Base-by-base conservation (phyloP, 257 asterid genomes). In the Eustoma russellianum region DNA sequence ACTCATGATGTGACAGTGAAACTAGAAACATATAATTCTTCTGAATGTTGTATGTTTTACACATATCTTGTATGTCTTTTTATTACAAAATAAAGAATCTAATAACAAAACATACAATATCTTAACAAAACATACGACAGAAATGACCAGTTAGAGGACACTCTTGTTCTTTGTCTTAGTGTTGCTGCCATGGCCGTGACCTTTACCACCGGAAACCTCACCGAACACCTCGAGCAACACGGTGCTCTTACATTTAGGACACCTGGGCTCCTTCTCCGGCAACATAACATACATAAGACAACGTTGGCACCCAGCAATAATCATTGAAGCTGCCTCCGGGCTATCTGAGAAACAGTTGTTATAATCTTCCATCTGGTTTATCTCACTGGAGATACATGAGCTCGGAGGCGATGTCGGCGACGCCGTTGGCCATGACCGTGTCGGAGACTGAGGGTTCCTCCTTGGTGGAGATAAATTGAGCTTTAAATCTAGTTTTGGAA, bases 201-300 rank as follows among this genome's bases (percentile, higher is more conserved):
- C 28, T 18, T 8, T 54, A 41, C 49, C 49, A 17, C 41, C 51
- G 8, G 35, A 52, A 24, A 59, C 57, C 1, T 78, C 75, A 40
- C 67, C 70, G 61, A 77, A 55, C 7, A 81, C 70, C 48, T 81
- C 93, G 5, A 89, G 95, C 56, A 89, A 66, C 13, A 83, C 94
- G 33, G 93, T 76, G 76, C 93, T 81, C 63, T 86, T 89, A 75
- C 97, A 89, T 61, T 86, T 86, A 30, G 97, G 97, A 70, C 97
- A 89, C 30, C 77, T 64, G 1, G 93, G 93, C 50, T 83, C 94
- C 61, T 76, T 83, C 69, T 83, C 95, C 1, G 97, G 67, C 3
- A 89, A 69, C 95, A 89, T 89, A 33, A 89, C 84, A 56, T 89
- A 89, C 97, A 89, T 85, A 55, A 85, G 82, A 67, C 97, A 85